These are phyloP conservation scores for Camellia granthamiana DNA, from an alignment of 148 eudicot species.

Conservation along the genomic window DNA sequence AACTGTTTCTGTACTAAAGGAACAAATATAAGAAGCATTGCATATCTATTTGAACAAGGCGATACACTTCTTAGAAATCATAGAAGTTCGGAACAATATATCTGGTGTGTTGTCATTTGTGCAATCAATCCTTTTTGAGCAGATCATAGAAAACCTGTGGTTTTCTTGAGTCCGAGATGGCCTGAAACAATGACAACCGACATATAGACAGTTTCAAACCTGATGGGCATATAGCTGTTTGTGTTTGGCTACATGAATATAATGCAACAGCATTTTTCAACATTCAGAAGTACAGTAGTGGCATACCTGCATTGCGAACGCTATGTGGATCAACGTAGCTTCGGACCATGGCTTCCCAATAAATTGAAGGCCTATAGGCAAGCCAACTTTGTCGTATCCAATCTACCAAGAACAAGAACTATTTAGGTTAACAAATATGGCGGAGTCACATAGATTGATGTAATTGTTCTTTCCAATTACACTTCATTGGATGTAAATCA, in stretches of 20 bases:
- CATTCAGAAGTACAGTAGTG: not conserved
- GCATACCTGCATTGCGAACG: conserved; percentile 74
- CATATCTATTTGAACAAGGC: too few relatives aligned
- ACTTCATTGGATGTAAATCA: not conserved
- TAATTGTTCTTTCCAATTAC: not conserved
- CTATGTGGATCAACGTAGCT: conserved; percentile 62
- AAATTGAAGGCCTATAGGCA: conserved; percentile 95
- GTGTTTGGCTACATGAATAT: not conserved
- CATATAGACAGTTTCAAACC: not conserved
- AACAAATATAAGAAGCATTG: too few relatives aligned
- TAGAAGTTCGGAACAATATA: too few relatives aligned
- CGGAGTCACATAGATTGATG: not conserved
- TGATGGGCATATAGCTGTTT: not conserved
- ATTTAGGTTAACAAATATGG: not conserved
- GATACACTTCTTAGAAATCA: too few relatives aligned
- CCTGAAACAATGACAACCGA: conserved; percentile 36
- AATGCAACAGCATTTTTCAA: not conserved
- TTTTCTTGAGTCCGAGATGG: conserved; percentile 44
- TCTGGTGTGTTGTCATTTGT: not conserved
- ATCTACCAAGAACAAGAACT: conserved; percentile 40
- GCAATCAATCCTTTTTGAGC: conserved; percentile 19
- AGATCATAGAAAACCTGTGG: conserved; percentile 70
- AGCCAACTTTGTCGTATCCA: conserved; percentile 75
- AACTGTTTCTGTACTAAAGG: too few relatives aligned
- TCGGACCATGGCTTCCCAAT: conserved; percentile 96